Evolutionary conservation across 2,329 filamentous ascomycete species (phyloP).

Genomic region (Ophiostoma ulmi): DNA sequence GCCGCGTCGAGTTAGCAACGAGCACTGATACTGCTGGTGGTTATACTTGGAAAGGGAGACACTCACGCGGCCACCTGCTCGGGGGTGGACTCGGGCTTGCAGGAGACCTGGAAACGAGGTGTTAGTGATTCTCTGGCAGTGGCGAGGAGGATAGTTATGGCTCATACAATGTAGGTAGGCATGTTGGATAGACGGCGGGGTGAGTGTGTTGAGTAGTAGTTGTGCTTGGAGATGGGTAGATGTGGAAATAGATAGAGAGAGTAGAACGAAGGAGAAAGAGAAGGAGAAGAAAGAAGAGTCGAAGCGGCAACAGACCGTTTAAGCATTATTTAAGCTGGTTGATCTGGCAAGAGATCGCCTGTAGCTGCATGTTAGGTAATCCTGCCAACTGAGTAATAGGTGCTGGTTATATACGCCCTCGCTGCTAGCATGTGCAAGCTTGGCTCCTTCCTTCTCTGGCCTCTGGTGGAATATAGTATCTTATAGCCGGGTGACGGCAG

Average conservation of each 20-base stretch:
- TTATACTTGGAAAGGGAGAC: not conserved
- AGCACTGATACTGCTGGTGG: not conserved
- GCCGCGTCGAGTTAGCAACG: constrained; percentile 14
- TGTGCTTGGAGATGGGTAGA: not conserved
- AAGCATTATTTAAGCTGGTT: constrained; percentile 5
- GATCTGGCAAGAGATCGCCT: not conserved
- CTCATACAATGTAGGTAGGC: constrained; percentile 29
- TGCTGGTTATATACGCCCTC: not conserved
- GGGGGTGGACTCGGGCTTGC: constrained; percentile 63
- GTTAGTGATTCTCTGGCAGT: not conserved
- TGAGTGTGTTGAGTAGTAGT: not conserved
- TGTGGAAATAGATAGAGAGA: not conserved
- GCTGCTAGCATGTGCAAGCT: not conserved
- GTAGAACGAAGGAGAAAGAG: not conserved
- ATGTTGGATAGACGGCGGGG: constrained; percentile 23
- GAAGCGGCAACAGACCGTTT: not conserved
- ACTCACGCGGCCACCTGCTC: constrained; percentile 64
- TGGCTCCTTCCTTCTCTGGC: not conserved
- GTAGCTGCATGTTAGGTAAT: not conserved
- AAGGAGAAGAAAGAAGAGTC: constrained; percentile 10
- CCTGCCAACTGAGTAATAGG: not conserved
- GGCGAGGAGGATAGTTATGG: not conserved
- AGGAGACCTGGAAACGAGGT: constrained; percentile 58
- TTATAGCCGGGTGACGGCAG: no score
- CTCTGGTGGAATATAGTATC: no score